phyloP scores from a whole-genome alignment of 2,329 filamentous ascomycete species.

The Raffaelea albimanens region DNA sequence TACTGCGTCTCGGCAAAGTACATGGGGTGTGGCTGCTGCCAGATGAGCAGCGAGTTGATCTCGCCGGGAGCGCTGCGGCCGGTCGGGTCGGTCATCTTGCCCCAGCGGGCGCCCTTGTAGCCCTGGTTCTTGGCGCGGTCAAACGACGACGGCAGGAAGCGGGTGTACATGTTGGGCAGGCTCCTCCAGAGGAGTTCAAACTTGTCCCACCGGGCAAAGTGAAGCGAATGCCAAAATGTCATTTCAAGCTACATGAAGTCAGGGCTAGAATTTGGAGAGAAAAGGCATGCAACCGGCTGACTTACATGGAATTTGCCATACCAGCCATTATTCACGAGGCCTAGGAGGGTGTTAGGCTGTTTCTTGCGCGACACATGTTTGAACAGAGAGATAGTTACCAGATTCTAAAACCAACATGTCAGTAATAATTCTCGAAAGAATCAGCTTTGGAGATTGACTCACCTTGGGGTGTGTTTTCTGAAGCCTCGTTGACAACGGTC shows the following conservation, averaged over 20 bases:
- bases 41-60: constrained; percentile 51
- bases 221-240: constrained; percentile 42
- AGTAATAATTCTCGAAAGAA: background rate
- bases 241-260: constrained; percentile 35
- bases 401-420: background rate
- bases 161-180: constrained; percentile 33
- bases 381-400: constrained; percentile 3
- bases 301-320: constrained; percentile 43
- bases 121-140: constrained; percentile 28
- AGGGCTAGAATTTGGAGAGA: background rate
- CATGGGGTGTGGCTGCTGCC: constrained; percentile 54
- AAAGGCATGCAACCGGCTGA: background rate
- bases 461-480: constrained; percentile 36
- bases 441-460: constrained; percentile 12
- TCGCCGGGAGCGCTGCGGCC: constrained; percentile 47
- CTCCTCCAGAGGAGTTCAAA: constrained; percentile 34
- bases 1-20: constrained; percentile 51
- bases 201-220: constrained; percentile 41
- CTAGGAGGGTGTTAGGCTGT: constrained; percentile 14
- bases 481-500: constrained; percentile 41
- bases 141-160: constrained; percentile 31
- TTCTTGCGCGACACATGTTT: too few relatives aligned
- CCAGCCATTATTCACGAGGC: constrained; percentile 45
- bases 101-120: constrained; percentile 35
- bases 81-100: constrained; percentile 48